A percentile compares a stretch with the other conserved stretches of the same genome.
Evolutionary conservation across 441 rosid genomes (phyloP).

Genomic region (Syzygium syzygioides): DNA sequence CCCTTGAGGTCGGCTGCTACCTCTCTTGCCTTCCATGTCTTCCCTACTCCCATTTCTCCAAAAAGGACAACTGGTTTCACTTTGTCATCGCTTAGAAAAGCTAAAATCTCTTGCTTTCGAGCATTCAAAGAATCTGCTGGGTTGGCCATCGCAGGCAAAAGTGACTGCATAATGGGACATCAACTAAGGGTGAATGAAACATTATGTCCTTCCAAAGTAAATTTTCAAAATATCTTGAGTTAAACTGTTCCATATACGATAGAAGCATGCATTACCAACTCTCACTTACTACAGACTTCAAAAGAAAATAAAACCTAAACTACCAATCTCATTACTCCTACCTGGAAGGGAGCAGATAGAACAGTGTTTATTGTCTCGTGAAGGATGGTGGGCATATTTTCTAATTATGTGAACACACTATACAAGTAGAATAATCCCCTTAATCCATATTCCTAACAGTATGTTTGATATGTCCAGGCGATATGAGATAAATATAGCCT

Average conservation of each 20-base stretch:
- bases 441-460: neutral
- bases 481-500: neutral
- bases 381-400: too few relatives aligned
- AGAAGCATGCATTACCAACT: fast-evolving
- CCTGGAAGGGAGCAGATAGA: fast-evolving
- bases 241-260: fast-evolving
- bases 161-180: neutral
- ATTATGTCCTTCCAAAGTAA: too few relatives aligned
- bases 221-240: too few relatives aligned
- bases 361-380: neutral
- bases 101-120: fast-evolving
- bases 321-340: neutral
- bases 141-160: fast-evolving
- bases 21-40: neutral
- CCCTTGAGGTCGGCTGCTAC: neutral
- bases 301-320: too few relatives aligned
- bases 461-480: neutral
- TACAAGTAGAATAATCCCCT: neutral
- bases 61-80: neutral
- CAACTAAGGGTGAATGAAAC: neutral
- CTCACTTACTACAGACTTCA: neutral
- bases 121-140: fast-evolving
- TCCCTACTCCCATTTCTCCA: neutral
- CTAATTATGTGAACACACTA: too few relatives aligned
- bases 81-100: fast-evolving